Percentiles rank a stretch among this genome's conserved stretches.
Conservation (phyloP, 2,329 filamentous ascomycete genomes). For the Pyrenophora graminea region DNA sequence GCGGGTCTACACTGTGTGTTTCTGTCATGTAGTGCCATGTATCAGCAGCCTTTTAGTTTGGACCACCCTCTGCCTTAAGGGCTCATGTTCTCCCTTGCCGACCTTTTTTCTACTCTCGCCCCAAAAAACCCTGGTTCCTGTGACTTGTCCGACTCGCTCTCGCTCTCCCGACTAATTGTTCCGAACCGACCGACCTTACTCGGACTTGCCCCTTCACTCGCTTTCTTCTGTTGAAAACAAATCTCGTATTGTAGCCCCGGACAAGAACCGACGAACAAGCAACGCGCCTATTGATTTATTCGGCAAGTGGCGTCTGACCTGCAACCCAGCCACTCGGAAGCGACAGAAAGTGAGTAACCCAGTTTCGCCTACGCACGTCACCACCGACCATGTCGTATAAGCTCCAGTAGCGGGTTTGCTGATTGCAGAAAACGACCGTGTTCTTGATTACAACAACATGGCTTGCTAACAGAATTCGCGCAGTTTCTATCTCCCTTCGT, state of each 20-base stretch:
- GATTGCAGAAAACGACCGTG: conserved; percentile 7
- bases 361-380: too few relatives aligned
- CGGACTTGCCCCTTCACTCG: too few relatives aligned
- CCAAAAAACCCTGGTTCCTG: background rate
- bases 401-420: conserved; percentile 6
- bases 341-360: conserved; percentile 18
- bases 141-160: background rate
- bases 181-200: too few relatives aligned
- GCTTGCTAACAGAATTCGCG: conserved; percentile 25
- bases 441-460: conserved; percentile 10
- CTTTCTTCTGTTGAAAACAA: too few relatives aligned
- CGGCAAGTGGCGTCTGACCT: conserved; percentile 7
- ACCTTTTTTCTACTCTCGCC: background rate
- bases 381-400: conserved; percentile 1
- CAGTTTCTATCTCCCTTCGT: conserved; percentile 16
- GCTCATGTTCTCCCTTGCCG: conserved; percentile 7
- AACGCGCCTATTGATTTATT: conserved; percentile 5
- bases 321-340: conserved; percentile 13
- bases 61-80: conserved; percentile 22
- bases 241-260: too few relatives aligned
- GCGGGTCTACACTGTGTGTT: conserved; percentile 20
- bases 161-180: too few relatives aligned
- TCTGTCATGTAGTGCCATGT: conserved; percentile 16
- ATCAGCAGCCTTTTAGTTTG: conserved; percentile 11
- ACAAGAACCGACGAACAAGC: background rate